Evolutionary conservation across 495 filamentous ascomycete genomes (phyloP), one percentile per base, ranked within the genome.

Genomic region (Usnea hakonensis): DNA sequence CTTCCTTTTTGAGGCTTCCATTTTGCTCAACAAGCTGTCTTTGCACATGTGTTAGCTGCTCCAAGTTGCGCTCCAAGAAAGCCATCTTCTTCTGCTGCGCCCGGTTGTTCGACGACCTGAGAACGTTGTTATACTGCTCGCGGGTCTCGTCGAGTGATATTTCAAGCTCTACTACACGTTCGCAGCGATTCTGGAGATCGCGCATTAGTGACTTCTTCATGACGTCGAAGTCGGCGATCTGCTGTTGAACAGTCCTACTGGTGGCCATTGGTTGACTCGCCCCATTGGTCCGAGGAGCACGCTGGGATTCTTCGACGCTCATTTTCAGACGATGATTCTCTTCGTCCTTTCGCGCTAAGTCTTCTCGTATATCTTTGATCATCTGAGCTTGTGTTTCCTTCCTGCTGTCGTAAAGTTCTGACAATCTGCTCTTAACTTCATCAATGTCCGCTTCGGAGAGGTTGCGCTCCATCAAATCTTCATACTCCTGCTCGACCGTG

Each of bases 171-270:
- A 98, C 94, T 48, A 98, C 92, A 66, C 94, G 85, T 78, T 98
- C 94, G 75, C 94, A 98, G 48, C 94, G 85, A 77, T 98, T 98
- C 76, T 98, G 94, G 58, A 98, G 79, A 76, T 98, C 94, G 61
- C 94, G 88, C 94, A 98, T 98, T 64, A 98, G 78, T 50, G 89
- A 94, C 83, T 98, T 98, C 83, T 98, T 98, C 93, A 98, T 98
- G 40, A 88, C 87, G 76, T 98, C 94, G 65, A 98, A 98, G 68
- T 98, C 94, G 60, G 94, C 88, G 70, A 98, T 92, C 76, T 96
- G 93, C 75, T 97, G 92, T 68, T 96, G 90, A 48, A 96, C 80
- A n/a, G 90, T 93, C 79, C 96, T 96, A 80, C 90, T 89, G 61
- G 89, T 90, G 50, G 85, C 79, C 65, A 79, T 73, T 58, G 78